Base-by-base conservation (phyloP, 1,139 yeast species). In the Meyerozyma athensensis region DNA sequence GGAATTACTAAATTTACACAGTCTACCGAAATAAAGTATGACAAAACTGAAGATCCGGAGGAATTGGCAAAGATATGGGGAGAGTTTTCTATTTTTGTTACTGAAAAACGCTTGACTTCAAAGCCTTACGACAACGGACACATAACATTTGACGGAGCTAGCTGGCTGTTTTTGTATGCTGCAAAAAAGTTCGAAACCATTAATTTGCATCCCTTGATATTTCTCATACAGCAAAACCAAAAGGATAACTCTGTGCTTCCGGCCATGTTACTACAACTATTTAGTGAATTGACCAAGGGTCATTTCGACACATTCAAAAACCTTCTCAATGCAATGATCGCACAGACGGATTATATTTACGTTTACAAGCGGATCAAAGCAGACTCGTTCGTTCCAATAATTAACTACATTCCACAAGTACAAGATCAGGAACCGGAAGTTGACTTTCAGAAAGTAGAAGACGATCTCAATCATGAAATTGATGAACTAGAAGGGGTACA, bases 1-100 rank as follows among this genome's bases (percentile, higher is more conserved):
- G 98, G 98, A 6, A 82, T 81, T 5, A 76, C 89, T 4, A 66
- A 79, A 39, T 90, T 90, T 58, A 82, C 69, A 71, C 41, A 54
- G 52, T 22, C 43, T n/a, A n/a, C 40, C 4, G 49, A 55, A 16
- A 58, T 84, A n/a, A 59, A 50, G 1, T 90, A 86, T 54, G 96
- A 89, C 58, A 86, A 83, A 53, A 76, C 90, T 0, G 97, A 90
- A 54, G 65, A 71, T 35, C 47, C 48, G 2, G 50, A 49, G 0
- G 58, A 51, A 4, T 56, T 81, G 30, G 46, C 52, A 10, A 48
- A 51, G 1, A 48, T 67, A 8, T 81, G 89, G 86, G 61, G 68
- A 10, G 46, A 67, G 1, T 76, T 82, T 49, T 80, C 83, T 46
- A 77, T 73, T 44, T 62, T 86, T 36, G 74, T 89, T 34, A 71